A percentile compares a stretch with the other conserved stretches of the same genome.
phyloP scores from a whole-genome alignment of 768 basidiomycete genomes.

The Tulasnella sp. region DNA sequence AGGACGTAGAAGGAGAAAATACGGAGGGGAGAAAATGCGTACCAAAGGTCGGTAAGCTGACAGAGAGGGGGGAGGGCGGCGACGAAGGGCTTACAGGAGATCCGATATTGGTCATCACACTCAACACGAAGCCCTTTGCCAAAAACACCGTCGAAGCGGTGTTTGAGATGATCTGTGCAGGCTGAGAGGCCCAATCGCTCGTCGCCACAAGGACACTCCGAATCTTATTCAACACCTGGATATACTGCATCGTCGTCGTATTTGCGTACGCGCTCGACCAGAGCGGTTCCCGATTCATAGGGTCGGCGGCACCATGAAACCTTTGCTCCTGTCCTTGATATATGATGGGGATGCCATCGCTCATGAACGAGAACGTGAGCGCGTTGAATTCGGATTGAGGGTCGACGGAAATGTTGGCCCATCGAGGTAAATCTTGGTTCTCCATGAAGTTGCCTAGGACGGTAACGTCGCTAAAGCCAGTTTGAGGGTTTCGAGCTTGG shows the following conservation, averaged over 20 bases:
- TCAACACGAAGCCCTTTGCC: conserved; percentile 51
- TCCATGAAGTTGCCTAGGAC: conserved; percentile 66
- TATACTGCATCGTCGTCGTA: conserved; percentile 46
- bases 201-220: conserved; percentile 52
- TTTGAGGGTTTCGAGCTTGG: conserved; percentile 35
- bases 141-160: conserved; percentile 46
- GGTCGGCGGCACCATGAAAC: conserved; percentile 52
- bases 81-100: conserved; percentile 41
- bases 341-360: conserved; percentile 72
- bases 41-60: neutral
- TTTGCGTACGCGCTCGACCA: conserved; percentile 58
- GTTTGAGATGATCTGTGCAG: conserved; percentile 40
- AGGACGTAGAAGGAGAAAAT: conserved; percentile 38
- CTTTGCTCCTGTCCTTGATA: conserved; percentile 76
- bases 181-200: conserved; percentile 41
- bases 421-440: conserved; percentile 67
- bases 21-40: too few species aligned
- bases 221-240: conserved; percentile 50
- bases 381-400: conserved; percentile 62
- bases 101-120: conserved; percentile 59
- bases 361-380: conserved; percentile 63
- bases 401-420: conserved; percentile 61
- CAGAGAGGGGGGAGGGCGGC: neutral
- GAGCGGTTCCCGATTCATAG: conserved; percentile 68
- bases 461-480: conserved; percentile 27